Base-by-base conservation (phyloP, 352 stramenopile genomes). In the Blastocystis sp. region DNA sequence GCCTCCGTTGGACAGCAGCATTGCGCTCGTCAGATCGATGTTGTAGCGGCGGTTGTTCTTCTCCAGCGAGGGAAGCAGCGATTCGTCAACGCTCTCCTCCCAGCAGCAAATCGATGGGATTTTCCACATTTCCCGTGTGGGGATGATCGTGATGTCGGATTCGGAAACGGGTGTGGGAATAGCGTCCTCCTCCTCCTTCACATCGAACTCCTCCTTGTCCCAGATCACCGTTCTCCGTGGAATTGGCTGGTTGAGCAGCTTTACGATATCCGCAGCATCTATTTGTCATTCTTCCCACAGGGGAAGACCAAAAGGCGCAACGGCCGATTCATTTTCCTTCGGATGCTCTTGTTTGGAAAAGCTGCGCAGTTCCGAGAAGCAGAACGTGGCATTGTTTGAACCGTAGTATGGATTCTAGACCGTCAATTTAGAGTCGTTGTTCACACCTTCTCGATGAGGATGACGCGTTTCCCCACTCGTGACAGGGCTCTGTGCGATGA, bases 161-260 rank as follows among this genome's bases (percentile, higher is more conserved):
- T 38, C 28, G 28, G 59, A 53, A 48, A 62, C 23, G 14, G 52
- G 61, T 41, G 62, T 61, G 23, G 78, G 78, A 77, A 34, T 77
- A 14, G 78, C 52, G 17, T n/a, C 43, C 19, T 88, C 78, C 52
- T 67, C 61, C 45, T 88, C 78, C 34, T 74, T 62, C 41, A 88
- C n/a, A 60, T 62, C 60, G 23, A 88, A 88, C n/a, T 38, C 19
- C 1, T 88, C 78, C 38, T 88, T 88, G 34, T 88, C 78, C 78
- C 78, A 88, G 5, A 76, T 53, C 34, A 79, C 52, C 21, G 21
- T 88, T 5, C 67, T 69, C 1, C 48, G 23, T 19, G 78, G 38
- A 21, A 88, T 76, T 21, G 78, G 78, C 45, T 76, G 43, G 34
- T 88, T 88, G 5, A 88, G 43, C n/a, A 59, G 23, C 60, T 60